A percentile compares a stretch with the other conserved stretches of the same genome.
Conservation (phyloP, 768 basidiomycete genomes). For the Mrakia gelida region DNA sequence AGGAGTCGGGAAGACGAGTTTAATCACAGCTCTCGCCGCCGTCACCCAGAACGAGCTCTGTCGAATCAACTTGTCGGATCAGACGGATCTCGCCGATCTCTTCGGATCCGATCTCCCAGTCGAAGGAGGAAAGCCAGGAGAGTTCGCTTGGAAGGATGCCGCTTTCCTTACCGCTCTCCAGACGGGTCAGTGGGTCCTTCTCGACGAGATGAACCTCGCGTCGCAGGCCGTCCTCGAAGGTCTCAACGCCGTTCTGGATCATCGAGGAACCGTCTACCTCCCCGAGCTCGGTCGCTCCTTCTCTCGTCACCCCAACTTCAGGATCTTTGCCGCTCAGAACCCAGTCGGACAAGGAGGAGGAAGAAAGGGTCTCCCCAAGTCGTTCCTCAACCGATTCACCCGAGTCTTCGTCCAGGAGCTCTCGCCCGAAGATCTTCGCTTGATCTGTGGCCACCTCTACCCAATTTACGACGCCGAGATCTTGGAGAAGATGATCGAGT, state of each 20-base stretch:
- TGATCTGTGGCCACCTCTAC: conserved; percentile 72
- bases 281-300: conserved; percentile 92
- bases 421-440: conserved; percentile 65
- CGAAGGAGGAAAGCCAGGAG: conserved; percentile 81
- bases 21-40: conserved; percentile 79
- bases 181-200: conserved; percentile 92
- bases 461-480: conserved; percentile 55
- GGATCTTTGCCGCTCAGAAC: conserved; percentile 97
- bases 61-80: conserved; percentile 95
- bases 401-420: conserved; percentile 91
- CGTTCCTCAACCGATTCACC: conserved; percentile 97
- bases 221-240: conserved; percentile 79
- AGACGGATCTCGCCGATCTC: conserved; percentile 91
- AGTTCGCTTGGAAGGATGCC: conserved; percentile 96
- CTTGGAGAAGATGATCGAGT: conserved; percentile 72
- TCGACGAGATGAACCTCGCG: conserved; percentile 61
- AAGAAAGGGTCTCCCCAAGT: conserved; percentile 93
- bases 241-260: conserved; percentile 90
- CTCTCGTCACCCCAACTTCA: conserved; percentile 81
- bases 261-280: conserved; percentile 88
- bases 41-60: conserved; percentile 71
- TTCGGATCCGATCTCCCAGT: conserved; percentile 95
- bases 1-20: conserved; percentile 95
- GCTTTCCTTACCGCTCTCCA: conserved; percentile 91
- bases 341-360: conserved; percentile 94